Conservation (phyloP, 441 rosid species). For the Syzygium syzygioides region DNA sequence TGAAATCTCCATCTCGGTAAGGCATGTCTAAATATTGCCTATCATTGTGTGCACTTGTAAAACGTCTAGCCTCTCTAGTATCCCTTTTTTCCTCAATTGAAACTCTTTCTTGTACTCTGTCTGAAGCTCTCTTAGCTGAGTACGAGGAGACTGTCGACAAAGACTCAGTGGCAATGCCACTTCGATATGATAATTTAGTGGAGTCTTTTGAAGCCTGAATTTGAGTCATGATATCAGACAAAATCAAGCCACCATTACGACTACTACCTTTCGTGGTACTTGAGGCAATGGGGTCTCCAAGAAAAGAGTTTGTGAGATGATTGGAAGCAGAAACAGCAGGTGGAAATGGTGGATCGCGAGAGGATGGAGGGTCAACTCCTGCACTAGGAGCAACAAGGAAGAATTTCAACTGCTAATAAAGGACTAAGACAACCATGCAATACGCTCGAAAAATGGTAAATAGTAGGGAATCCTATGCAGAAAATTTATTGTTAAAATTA, state of each 20-base stretch:
- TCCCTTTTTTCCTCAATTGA: slow-evolving; percentile 7
- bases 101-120: slow-evolving; percentile 3
- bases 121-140: slow-evolving; percentile 45
- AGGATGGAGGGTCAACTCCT: slow-evolving; percentile 99
- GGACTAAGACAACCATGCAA: slow-evolving; percentile 6
- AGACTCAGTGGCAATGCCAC: slow-evolving; percentile 49
- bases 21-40: slow-evolving; percentile 7
- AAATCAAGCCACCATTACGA: slow-evolving; percentile 81
- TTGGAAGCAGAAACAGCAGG: slow-evolving; percentile 72
- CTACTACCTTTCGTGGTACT: slow-evolving; percentile 47
- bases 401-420: slow-evolving; percentile 55
- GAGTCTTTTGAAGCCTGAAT: slow-evolving; percentile 97
- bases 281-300: slow-evolving; percentile 49
- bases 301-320: slow-evolving; percentile 40
- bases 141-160: slow-evolving; percentile 56
- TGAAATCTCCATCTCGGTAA: slow-evolving; percentile 49
- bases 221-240: slow-evolving; percentile 86
- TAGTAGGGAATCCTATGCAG: neutral
- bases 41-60: neutral
- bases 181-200: slow-evolving; percentile 58
- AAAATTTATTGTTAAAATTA: neutral
- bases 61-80: slow-evolving; percentile 10
- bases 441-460: slow-evolving; percentile 3
- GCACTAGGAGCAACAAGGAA: slow-evolving; percentile 76
- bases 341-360: slow-evolving; percentile 95